These are phyloP conservation scores for Ophiocordyceps polyrhachis-furcata DNA, from an alignment of 2,329 filamentous ascomycete genomes.

Conservation along the genomic window DNA sequence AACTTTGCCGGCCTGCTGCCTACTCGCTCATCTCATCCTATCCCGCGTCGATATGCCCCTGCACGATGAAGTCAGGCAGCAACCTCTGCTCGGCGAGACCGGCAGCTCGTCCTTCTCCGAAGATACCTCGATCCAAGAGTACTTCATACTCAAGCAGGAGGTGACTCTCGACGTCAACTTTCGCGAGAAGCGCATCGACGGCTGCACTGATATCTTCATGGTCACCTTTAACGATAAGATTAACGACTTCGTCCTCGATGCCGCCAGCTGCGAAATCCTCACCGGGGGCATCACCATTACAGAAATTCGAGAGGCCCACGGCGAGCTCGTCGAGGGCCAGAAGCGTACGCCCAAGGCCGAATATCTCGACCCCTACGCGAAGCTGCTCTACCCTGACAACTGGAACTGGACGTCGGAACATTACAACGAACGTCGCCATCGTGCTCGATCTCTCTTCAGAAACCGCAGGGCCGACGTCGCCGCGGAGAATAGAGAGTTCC, in stretches of 20 bases:
- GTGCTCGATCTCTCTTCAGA: conserved; percentile 34
- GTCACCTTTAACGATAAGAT: conserved; percentile 42
- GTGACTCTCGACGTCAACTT: conserved; percentile 86
- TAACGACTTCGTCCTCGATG: conserved; percentile 39
- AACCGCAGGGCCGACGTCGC: conserved; percentile 33
- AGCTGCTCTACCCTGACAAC: conserved; percentile 38
- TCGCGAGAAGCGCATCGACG: conserved; percentile 50
- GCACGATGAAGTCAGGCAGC: conserved; percentile 3
- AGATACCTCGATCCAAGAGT: conserved; percentile 19
- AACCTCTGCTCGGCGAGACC: conserved; percentile 13
- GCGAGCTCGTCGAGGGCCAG: conserved; percentile 16
- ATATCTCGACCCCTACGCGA: conserved; percentile 48
- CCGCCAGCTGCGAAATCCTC: conserved; percentile 42
- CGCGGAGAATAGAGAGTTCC: conserved; percentile 33
- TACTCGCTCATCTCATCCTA: not conserved
- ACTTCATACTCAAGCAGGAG: conserved; percentile 59
- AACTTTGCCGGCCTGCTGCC: too few relatives aligned
- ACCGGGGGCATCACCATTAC: conserved; percentile 32
- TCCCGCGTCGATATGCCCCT: conserved; percentile 2
- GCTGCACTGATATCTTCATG: conserved; percentile 66
- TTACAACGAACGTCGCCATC: conserved; percentile 55
- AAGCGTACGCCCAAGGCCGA: conserved; percentile 21
- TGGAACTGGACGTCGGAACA: conserved; percentile 52
- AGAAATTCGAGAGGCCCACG: conserved; percentile 17
- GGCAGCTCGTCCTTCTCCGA: conserved; percentile 15